A percentile compares a stretch with the other conserved stretches of the same genome.
Evolutionary conservation across 1,139 yeast genomes (phyloP).

Genomic region (Suhomyces yuchorum): DNA sequence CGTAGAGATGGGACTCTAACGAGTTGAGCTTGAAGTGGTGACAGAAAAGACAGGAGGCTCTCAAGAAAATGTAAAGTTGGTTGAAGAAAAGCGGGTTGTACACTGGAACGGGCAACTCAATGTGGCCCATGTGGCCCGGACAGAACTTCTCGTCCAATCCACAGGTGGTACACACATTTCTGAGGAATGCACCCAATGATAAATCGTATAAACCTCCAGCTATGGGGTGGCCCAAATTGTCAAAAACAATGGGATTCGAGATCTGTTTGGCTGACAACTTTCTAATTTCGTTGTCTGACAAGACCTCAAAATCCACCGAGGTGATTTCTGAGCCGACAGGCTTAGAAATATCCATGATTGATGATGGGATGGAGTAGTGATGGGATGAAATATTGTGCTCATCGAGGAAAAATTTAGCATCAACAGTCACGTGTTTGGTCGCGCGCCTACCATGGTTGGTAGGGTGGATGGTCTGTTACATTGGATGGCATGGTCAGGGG

Average conservation of each 20-base stretch:
- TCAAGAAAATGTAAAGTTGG: conserved; percentile 80
- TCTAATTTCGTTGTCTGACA: conserved; percentile 80
- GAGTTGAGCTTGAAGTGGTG: conserved; percentile 74
- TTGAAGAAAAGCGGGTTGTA: conserved; percentile 93
- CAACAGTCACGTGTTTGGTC: conserved; percentile 2
- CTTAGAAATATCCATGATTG: conserved; percentile 84
- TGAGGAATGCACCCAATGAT: conserved; percentile 88
- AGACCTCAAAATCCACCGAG: conserved; percentile 89
- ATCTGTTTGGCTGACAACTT: conserved; percentile 90
- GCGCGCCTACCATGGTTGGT: conserved; percentile 3
- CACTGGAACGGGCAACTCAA: conserved; percentile 92
- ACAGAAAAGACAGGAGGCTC: conserved; percentile 89
- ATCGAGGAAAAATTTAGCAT: conserved; percentile 9
- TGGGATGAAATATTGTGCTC: conserved; percentile 8
- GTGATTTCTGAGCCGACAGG: conserved; percentile 94
- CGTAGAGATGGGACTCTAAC: conserved; percentile 70
- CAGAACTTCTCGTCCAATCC: conserved; percentile 93
- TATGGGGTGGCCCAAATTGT: conserved; percentile 94
- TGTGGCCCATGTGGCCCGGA: conserved; percentile 98
- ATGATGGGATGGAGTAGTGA: conserved; percentile 8
- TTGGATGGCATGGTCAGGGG: too few species aligned
- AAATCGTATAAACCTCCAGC: conserved; percentile 92
- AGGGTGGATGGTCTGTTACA: not conserved
- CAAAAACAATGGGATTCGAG: conserved; percentile 92
- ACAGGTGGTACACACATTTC: conserved; percentile 91